These are phyloP conservation scores for Epichloe festucae DNA, from an alignment of 2,329 filamentous ascomycete species.

Conservation along the genomic window DNA sequence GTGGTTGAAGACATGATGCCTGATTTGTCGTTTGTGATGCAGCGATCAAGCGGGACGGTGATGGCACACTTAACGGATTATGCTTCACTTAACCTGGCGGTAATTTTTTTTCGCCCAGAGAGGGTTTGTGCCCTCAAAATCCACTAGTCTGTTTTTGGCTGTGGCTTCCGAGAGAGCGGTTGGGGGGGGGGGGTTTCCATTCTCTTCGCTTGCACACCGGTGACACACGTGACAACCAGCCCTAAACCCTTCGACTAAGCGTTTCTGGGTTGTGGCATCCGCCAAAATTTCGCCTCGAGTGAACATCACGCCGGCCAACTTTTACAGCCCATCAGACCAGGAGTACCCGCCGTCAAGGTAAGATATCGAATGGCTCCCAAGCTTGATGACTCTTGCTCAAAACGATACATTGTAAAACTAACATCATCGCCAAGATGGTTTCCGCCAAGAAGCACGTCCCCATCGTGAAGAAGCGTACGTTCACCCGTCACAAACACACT, in stretches of 20 bases:
- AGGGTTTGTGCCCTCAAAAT: conserved; percentile 22
- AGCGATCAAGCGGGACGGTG: conserved; percentile 3
- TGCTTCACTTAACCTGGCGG: conserved; percentile 2
- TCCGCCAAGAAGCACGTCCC: conserved; percentile 98
- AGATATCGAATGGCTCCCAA: background rate
- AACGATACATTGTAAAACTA: conserved; percentile 10
- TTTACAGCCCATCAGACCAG: conserved; percentile 22
- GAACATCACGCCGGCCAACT: conserved; percentile 22
- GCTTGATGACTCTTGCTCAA: background rate
- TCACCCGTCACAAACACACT: conserved; percentile 7
- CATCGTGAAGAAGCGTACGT: conserved; percentile 99
- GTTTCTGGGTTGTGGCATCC: conserved; percentile 16
- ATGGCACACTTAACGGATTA: background rate
- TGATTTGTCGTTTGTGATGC: conserved; percentile 14
- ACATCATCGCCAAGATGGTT: conserved; percentile 60
- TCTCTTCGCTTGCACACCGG: background rate
- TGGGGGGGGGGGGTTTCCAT: background rate
- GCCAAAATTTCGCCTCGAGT: conserved; percentile 23
- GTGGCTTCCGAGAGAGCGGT: background rate
- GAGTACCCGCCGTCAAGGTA: conserved; percentile 31
- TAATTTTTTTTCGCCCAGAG: conserved; percentile 11
- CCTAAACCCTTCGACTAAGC: conserved; percentile 22
- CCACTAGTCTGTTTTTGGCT: conserved; percentile 14
- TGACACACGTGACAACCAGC: conserved; percentile 18
- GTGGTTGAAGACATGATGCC: conserved; percentile 61